Base-by-base conservation (phyloP, 2,329 filamentous ascomycete species). In the Metarhizium humberi region DNA sequence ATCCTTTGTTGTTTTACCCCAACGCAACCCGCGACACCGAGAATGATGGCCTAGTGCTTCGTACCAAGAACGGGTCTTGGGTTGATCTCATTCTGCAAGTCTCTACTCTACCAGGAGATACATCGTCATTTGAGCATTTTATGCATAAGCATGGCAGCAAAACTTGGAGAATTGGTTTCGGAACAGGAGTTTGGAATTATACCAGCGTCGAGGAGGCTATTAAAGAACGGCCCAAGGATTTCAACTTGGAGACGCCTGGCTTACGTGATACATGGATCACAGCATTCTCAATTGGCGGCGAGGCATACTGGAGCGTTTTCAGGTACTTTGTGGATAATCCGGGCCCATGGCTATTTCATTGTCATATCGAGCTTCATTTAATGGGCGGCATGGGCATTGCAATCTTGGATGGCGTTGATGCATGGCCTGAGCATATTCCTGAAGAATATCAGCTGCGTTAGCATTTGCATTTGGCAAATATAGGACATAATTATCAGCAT, bases 131-230 rank as follows among this genome's bases (percentile, higher is more conserved):
- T n/a, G 42, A 47, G 43, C 52, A 57, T 45, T 47, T 52, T 0
- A 73, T 78, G 34, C 75, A 78, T 66, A 78, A 78, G 61, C 75
- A 78, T 60, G 69, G 69, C 50, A 76, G 75, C 60, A 75, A 73
- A 55, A 71, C 67, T 49, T 78, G 70, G 56, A 61, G 74, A 18
- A 69, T 78, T 54, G 75, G 75, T 6, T 56, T 40, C 30, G 64
- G 73, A 2, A 51, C 56, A 0, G 70, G 70, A 1, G 52, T 54
- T 3, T 78, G 72, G 63, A 72, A 69, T 14, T 77, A 73, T 64
- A 66, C 66, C 2, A 67, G 68, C 4, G 70, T 77, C 3, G 69
- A 67, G 0, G 70, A 74, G 43, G 75, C 74, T 2, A 64, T 66
- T 14, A 56, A 63, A 13, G 53, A 60, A 30, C 62, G 63, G 18